phyloP scores from a whole-genome alignment of 345 rosid species.

The Heritiera littoralis region DNA sequence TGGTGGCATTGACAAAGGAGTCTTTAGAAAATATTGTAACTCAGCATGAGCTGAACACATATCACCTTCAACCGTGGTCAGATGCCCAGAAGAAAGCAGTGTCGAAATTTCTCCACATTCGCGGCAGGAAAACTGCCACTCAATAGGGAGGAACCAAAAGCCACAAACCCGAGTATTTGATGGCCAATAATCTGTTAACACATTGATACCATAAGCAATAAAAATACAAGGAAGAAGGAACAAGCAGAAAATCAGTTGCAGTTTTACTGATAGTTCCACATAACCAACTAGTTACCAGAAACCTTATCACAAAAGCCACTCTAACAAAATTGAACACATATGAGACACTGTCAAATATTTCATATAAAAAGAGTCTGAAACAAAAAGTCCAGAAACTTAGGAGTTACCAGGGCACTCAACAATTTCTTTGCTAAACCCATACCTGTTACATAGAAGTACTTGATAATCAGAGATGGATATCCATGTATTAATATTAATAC shows the following conservation, averaged over 20 bases:
- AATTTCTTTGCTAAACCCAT: constrained; percentile 87
- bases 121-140: constrained; percentile 86
- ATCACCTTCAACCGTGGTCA: constrained; percentile 32
- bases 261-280: background rate
- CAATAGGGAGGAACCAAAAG: constrained; percentile 81
- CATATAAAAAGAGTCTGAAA: background rate
- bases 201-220: constrained; percentile 9
- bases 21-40: constrained; percentile 52
- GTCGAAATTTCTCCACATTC: constrained; percentile 53
- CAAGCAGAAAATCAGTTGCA: background rate
- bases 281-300: background rate
- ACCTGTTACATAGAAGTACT: constrained; percentile 52
- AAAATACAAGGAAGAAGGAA: background rate
- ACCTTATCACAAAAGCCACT: background rate
- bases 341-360: background rate
- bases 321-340: constrained; percentile 2
- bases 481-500: background rate
- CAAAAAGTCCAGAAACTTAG: background rate
- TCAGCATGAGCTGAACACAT: constrained; percentile 63
- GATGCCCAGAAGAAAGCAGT: constrained; percentile 26
- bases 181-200: constrained; percentile 82
- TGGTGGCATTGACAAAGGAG: constrained; percentile 43
- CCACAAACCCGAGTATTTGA: constrained; percentile 68
- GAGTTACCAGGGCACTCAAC: constrained; percentile 85
- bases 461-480: background rate